Base-by-base conservation (phyloP, 768 basidiomycete species). In the Mycena polygramma region DNA sequence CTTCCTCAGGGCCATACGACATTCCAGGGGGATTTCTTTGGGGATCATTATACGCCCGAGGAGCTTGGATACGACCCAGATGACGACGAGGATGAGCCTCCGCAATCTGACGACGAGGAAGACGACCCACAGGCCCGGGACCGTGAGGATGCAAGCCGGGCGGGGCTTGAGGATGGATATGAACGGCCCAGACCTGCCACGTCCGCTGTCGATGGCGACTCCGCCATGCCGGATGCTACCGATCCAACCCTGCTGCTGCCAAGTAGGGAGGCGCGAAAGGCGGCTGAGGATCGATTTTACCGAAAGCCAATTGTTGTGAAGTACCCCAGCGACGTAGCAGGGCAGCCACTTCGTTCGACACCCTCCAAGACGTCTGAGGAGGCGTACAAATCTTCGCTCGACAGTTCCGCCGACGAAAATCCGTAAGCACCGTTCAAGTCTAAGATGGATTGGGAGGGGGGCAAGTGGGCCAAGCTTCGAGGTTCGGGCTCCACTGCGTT, bases 91-190 rank as follows among this genome's bases (percentile, higher is more conserved):
- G 35, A 22, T 22, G 57, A 58, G 6, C 48, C 48, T 49, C 48
- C 46, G 2, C 1, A 22, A 49, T 49, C 48, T 5, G 57, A 58
- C 13, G 57, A 58, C 22, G 37, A 41, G 20, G 57, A 58, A 1
- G 39, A 22, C n/a, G 39, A 58, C 35, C 57, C 57, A 2, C n/a
- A 8, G 10, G 39, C 20, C 14, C 39, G 39, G 8, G 57, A 58
- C 17, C 39, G 45, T 7, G 57, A 43, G 10, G 57, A 45, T 22
- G 57, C 57, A 0, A 58, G 57, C 26, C 57, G 37, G 14, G 57
- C 57, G 11, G 57, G 39, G 6, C 57, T 43, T n/a, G 57, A 58
- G 39, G 57, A 58, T 24, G 39, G 37, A 15, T 58, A 43, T 43
- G 57, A 58, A 19, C n/a, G n/a, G 4, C 57, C 37, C n/a, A n/a